Base-by-base conservation (phyloP, 768 basidiomycete species). In the Boletus sp. region DNA sequence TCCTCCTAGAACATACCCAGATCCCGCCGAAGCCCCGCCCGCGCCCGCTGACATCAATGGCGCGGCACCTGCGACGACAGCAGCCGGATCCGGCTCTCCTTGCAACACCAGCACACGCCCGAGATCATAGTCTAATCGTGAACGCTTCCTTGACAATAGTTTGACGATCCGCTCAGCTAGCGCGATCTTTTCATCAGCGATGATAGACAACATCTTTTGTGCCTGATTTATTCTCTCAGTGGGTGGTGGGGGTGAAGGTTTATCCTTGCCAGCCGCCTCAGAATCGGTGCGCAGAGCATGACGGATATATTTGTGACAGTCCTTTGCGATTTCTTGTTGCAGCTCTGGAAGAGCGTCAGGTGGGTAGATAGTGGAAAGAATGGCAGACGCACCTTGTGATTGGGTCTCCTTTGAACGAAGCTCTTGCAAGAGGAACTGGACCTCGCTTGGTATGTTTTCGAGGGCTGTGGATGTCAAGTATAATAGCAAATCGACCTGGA, bases 361-460 rank as follows among this genome's bases (percentile, higher is more conserved):
- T 11, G 32, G 32, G 19, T 41, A 43, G 5, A 30, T 46, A 13
- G 9, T 21, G 17, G n/a, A 15, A 34, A 17, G 10, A n/a, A 35
- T 1, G 34, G 35, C 13, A 27, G 41, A 23, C 53, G 59, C 56
- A 70, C 79, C 79, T 64, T 79, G 75, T 1, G 73, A 72, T 53
- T 70, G 70, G 8, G 63, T 63, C 44, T 81, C 79, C 55, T 74
- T 79, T 49, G 73, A 64, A 35, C 74, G 73, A 33, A 80, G 79
- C 57, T 80, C 79, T 15, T 75, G 72, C n/a, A 80, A 70, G 17
- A 80, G 69, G 56, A 73, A 74, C 25, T 77, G 75, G 9, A 81
- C 70, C 62, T 80, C 79, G 32, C 71, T 74, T 1, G 79, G 79
- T 54, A 80, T 66, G 57, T 80, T 80, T 53, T 80, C 79, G 19